Evolutionary conservation across 2,329 filamentous ascomycete genomes (phyloP).

Genomic region (Mycosphaerella arachidis): DNA sequence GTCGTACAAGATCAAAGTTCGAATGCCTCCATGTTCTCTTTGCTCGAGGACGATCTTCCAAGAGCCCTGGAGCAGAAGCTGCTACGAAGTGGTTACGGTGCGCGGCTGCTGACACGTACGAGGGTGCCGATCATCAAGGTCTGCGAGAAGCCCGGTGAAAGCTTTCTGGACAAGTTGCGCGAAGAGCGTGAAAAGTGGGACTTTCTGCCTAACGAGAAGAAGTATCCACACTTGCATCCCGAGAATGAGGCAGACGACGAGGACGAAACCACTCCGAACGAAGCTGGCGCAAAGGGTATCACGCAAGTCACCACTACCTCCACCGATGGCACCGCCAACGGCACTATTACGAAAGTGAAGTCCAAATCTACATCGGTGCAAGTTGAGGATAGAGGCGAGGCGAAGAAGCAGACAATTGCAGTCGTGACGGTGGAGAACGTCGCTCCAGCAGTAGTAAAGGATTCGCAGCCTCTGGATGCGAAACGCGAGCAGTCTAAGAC

Average conservation of each 20-base stretch:
- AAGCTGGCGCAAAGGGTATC: not conserved
- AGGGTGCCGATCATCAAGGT: conserved; percentile 85
- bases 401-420: not conserved
- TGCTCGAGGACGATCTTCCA: conserved; percentile 58
- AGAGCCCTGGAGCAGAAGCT: conserved; percentile 71
- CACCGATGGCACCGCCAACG: not conserved
- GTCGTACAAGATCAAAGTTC: conserved; percentile 49
- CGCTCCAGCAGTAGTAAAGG: not conserved
- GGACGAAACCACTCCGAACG: conserved; percentile 1
- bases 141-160: conserved; percentile 63
- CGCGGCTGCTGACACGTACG: conserved; percentile 70
- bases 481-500: conserved; percentile 19
- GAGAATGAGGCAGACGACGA: conserved; percentile 19
- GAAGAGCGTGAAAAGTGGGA: conserved; percentile 71
- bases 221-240: conserved; percentile 35
- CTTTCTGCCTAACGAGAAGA: conserved; percentile 45
- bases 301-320: not conserved
- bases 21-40: conserved; percentile 25
- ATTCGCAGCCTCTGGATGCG: conserved; percentile 1
- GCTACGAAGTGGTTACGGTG: conserved; percentile 67
- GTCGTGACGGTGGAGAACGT: not conserved
- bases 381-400: not conserved
- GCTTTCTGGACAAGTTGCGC: conserved; percentile 57
- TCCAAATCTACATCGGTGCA: not conserved
- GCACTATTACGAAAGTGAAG: not conserved